Base-by-base conservation (phyloP, 2,329 filamentous ascomycete species). In the Cladosporium sp. region DNA sequence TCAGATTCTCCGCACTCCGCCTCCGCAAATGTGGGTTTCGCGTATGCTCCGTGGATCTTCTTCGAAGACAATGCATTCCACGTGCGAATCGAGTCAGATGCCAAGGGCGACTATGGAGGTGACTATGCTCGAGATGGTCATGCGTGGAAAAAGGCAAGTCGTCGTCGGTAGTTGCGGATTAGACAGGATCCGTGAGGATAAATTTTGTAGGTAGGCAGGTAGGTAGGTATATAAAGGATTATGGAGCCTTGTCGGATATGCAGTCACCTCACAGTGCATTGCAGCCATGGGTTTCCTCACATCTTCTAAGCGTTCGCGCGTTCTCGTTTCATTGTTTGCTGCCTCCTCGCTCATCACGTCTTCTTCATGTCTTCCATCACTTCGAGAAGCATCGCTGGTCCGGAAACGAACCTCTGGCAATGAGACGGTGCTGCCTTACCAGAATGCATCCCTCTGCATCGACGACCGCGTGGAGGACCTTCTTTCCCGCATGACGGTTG, bases 381-480 rank as follows among this genome's bases (percentile, higher is more conserved):
- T 34, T 15, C 45, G 37, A 4, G 45, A 48, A n/a, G 37, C 45
- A 15, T 20, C 37, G 15, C 19, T 48, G 37, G 17, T 41, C 27
- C 45, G 32, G 32, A 17, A 24, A 6, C 32, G 45, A 48, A 41
- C 45, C 5, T 36, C 38, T 13, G 17, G 19, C 37, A 48, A 41
- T 27, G 38, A 41, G 39, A 43, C 44, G 13, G 12, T 43, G 7
- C 40, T 63, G 5, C 67, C 66, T 17, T 70, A 70, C 56, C 64
- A 62, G 13, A 55, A 73, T 62, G 60, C 69, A 1, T 68, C 66
- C 0, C 62, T 70, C n/a, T 68, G 70, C 43, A 66, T 76, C 37
- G 71, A 75, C 36, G 71, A 73, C n/a, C 68, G 74, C 38, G 69
- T 77, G 6, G 70, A 75, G 18, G 74, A 77, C 47, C 68, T 77